phyloP scores from a whole-genome alignment of 345 rosid genomes.

The Melaleuca quinquenervia region DNA sequence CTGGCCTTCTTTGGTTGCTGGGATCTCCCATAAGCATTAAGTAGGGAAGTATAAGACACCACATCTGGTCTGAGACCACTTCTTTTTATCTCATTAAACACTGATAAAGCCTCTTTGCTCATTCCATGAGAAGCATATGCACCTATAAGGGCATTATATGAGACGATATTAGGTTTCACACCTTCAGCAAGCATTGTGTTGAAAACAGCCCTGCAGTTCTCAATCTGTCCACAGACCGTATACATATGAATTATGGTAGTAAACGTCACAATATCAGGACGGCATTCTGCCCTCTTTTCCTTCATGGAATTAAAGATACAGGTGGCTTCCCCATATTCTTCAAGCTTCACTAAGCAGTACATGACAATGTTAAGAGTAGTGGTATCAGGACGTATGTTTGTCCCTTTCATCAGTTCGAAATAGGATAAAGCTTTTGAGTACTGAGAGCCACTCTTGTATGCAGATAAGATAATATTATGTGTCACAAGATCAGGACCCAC shows the following conservation, averaged over 20 bases:
- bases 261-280: constrained; percentile 73
- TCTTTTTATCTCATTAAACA: constrained; percentile 54
- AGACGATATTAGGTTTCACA: constrained; percentile 61
- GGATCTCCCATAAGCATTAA: constrained; percentile 89
- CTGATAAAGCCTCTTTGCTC: constrained; percentile 66
- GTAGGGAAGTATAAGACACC: constrained; percentile 72
- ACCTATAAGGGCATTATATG: constrained; percentile 69
- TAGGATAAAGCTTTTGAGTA: constrained; percentile 74
- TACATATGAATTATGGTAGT: constrained; percentile 70
- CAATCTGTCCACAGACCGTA: constrained; percentile 65
- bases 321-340: constrained; percentile 58
- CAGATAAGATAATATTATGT: constrained; percentile 81
- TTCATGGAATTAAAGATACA: constrained; percentile 76
- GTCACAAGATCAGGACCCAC: constrained; percentile 96
- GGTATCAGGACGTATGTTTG: constrained; percentile 72
- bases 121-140: constrained; percentile 84
- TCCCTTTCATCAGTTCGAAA: constrained; percentile 85
- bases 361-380: constrained; percentile 80
- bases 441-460: constrained; percentile 74
- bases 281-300: constrained; percentile 55
- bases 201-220: constrained; percentile 64
- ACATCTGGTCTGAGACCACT: constrained; percentile 68
- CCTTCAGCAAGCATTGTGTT: constrained; percentile 81
- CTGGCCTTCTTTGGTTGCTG: constrained; percentile 64
- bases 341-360: constrained; percentile 66